Evolutionary conservation across 2,329 filamentous ascomycete species (phyloP), one percentile per base, ranked within the genome.

Genomic region (Aureobasidium musti): DNA sequence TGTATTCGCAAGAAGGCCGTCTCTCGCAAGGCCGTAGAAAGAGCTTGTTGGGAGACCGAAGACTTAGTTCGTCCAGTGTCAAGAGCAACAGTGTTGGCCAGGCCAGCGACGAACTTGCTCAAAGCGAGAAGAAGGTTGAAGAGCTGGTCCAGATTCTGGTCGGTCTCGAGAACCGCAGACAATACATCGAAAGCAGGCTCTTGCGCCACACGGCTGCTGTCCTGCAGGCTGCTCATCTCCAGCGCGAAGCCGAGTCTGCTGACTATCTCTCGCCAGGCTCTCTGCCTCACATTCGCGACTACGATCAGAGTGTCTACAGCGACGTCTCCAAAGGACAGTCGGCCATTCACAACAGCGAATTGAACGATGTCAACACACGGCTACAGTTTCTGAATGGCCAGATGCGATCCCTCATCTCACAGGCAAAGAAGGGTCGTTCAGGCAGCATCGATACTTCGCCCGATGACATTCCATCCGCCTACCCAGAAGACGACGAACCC

Each of bases 171-270:
- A 91, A 90, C 76, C 82, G 90, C 70, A 81, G 89, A 67, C 88
- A 92, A 79, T 85, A 89, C 67, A 85, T 91, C 10, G 91, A 96
- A 73, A 86, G 86, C 72, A 86, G 87, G 69, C 80, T 99, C 52
- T 81, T 98, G 60, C 88, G 94, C 76, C 95, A 99, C 76, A 98
- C 94, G 0, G 93, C 95, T 17, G 94, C 91, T 52, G 91, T 99
- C 45, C 81, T 99, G 64, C 92, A 97, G 75, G 85, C 96, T 77
- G 96, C 93, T 10, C 93, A 98, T 78, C 90, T 89, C 72, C 87
- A 86, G 0, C 82, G 59, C 8, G 56, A 67, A 33, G 39, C 64
- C 11, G 63, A 65, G 1, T 26, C 41, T 4, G 41, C 49, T 41
- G 28, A 59, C 23, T 33, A 39, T 17, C 54, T 33, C 4, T 5